Base-by-base conservation (phyloP, 768 basidiomycete species). In the Suillus decipiens region DNA sequence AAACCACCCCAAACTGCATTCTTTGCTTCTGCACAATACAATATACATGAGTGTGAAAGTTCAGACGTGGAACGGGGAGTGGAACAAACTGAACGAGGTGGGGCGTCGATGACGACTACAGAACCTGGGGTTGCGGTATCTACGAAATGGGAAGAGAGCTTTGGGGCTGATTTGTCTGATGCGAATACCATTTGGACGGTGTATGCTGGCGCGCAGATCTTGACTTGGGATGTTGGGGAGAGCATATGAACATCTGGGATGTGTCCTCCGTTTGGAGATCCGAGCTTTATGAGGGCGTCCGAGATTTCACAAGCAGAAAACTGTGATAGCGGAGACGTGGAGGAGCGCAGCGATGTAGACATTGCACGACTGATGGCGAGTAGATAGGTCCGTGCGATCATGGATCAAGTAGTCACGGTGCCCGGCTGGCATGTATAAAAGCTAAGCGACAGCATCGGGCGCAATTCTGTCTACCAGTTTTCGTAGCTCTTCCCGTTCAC, bases 1-100 rank as follows among this genome's bases (percentile, higher is more conserved):
- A 93, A 85, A 22, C 95, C 94, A 28, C 95, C 94, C 95, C 95
- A 96, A 7, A 94, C 91, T 5, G 93, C 93, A 68, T 87, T 90
- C 75, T 89, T 89, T 33, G 81, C 78, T 61, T 86, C 92, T 89
- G 72, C 53, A 28, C 12, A n/a, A 24, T 3, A 33, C n/a, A n/a
- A n/a, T n/a, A n/a, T 33, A 61, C 2, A 57, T 47, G 31, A 36
- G 61, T 56, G 24, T 31, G 45, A 28, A 41, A 33, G 42, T 58
- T 24, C 34, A 9, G 31, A 51, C 45, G 61, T 43, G 59, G 50
- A 50, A 51, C 57, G 59, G 61, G 45, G 72, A 67, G 69, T 1
- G 48, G 55, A 61, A 47, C 68, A 70, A 12, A 75, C 74, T 76
- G 70, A 70, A 95, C 94, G 78, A 66, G 82, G 78, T 48, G 94